Evolutionary conservation across 495 filamentous ascomycete genomes (phyloP), one percentile per base, ranked within the genome.

Genomic region (Mytilinidion resinicola): DNA sequence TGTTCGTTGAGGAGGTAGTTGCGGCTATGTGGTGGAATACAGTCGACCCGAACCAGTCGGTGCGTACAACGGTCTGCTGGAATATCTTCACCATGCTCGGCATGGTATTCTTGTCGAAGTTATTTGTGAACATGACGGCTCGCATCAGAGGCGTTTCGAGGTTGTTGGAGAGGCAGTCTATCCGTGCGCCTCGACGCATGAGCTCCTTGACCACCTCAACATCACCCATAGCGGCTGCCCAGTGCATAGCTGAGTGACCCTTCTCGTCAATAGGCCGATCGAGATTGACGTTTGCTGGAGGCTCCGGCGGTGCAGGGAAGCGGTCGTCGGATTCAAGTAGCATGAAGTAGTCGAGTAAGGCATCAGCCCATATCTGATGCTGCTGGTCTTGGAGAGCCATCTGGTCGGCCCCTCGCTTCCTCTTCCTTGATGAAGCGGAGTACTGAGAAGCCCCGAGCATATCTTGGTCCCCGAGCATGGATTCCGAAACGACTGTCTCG

Each of bases 201-300:
- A 98, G 75, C 65, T 92, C 83, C 68, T 84, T 88, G 55, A 96
- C 89, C 34, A 97, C 88, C 30, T 90, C 87, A 15, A 96, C 74
- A 66, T 98, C 93, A 41, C 92, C 93, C 93, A 98, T 97, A n/a
- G 93, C 87, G 57, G 89, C 87, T 15, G 90, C 93, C 93, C 93
- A 98, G 68, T 98, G 93, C 56, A 98, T 78, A 3, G 91, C 90
- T 2, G 88, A 92, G 64, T 96, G 90, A 4, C 83, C 82, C 50
- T 92, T 89, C 17, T 88, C 84, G 65, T 98, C 93, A 63, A 98
- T 96, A 30, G 84, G 74, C 68, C 89, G 87, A 73, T 97, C 85
- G 12, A 95, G 83, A 59, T 95, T 83, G 68, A 93, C 95, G 63
- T 89, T 84, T 14, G 80, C 70, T 0, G 93, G 93, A 8, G 92